phyloP scores from a whole-genome alignment of 73 alveolate genomes.

The Paraurostyla sp. region DNA sequence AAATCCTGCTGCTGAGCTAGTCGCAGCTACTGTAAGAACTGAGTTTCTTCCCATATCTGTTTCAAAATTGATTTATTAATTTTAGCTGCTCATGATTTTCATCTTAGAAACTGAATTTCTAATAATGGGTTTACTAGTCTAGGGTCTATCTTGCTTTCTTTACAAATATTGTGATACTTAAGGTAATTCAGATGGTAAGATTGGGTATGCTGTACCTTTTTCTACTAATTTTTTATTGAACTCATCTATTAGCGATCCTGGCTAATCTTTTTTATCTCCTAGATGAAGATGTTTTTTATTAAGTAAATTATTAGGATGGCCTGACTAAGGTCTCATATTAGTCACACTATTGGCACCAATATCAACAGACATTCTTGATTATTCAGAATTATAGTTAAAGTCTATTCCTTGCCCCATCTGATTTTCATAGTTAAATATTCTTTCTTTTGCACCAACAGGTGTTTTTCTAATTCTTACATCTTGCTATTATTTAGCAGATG shows the following conservation, averaged over 20 bases:
- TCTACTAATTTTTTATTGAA: conserved; percentile 25
- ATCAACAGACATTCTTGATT: conserved; percentile 1
- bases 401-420: background rate
- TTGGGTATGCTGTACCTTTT: background rate
- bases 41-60: conserved; percentile 2
- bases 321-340: background rate
- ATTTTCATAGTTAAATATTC: conserved; percentile 32
- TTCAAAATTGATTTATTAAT: too few species aligned
- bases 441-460: background rate
- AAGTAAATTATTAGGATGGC: background rate
- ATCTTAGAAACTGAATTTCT: background rate
- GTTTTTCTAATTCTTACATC: conserved; percentile 30
- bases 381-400: background rate
- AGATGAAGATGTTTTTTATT: background rate
- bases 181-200: background rate
- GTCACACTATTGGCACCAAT: too few species aligned
- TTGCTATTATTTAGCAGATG: conserved; percentile 28
- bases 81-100: background rate
- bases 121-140: background rate
- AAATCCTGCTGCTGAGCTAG: background rate
- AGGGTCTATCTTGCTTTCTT: conserved; percentile 6
- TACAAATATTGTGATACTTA: background rate
- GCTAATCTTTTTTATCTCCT: background rate
- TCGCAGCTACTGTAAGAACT: background rate
- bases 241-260: conserved; percentile 12